These are phyloP conservation scores for Catharanthus roseus DNA, from an alignment of 257 asterid species.

Conservation along the genomic window DNA sequence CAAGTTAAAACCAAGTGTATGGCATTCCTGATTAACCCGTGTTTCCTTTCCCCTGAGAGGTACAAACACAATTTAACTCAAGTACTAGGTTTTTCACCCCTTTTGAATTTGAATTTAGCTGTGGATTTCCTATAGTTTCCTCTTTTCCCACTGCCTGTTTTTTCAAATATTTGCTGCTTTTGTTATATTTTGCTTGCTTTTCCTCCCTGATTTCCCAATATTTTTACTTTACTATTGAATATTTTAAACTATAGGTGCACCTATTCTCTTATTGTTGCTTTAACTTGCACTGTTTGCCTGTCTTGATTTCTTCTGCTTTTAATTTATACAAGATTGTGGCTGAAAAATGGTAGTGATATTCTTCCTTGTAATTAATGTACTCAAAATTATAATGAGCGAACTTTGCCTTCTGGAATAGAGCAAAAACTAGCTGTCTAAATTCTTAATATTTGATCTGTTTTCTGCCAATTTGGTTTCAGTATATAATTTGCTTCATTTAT, in stretches of 20 bases:
- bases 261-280: neutral
- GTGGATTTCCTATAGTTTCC: neutral
- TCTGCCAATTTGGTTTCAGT: neutral
- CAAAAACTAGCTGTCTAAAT: neutral
- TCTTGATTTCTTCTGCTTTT: neutral
- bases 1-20: neutral
- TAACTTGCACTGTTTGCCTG: neutral
- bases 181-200: neutral
- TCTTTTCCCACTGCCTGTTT: neutral
- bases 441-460: neutral
- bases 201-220: neutral
- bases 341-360: neutral
- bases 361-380: neutral
- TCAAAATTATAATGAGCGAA: neutral
- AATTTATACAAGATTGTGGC: neutral
- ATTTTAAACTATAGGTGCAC: neutral
- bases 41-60: neutral
- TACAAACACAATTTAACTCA: neutral
- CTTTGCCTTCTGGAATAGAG: neutral
- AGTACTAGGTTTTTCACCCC: neutral
- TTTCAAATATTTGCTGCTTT: neutral
- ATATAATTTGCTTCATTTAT: neutral
- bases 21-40: neutral
- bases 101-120: neutral
- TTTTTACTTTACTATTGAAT: neutral